Evolutionary conservation across 1,139 yeast species (phyloP).

Genomic region (Scheffersomyces lignicola): DNA sequence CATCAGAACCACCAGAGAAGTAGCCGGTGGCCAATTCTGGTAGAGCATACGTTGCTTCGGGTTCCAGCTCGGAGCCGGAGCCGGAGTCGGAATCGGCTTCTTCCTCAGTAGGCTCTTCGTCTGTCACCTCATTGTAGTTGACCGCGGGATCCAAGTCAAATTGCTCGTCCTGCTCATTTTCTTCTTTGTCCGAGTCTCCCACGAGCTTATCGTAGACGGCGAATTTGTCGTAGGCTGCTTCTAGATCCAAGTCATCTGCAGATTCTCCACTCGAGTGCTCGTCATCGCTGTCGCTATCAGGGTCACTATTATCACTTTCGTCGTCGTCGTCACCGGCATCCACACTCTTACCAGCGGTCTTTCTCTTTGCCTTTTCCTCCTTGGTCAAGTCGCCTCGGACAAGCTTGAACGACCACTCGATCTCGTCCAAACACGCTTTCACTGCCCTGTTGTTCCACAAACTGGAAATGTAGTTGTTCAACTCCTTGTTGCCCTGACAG

Average conservation of each 20-base stretch:
- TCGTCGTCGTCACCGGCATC: slow-evolving; percentile 17
- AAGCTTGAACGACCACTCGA: slow-evolving; percentile 59
- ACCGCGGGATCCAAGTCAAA: slow-evolving; percentile 39
- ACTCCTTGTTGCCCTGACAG: slow-evolving; percentile 40
- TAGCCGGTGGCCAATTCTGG: slow-evolving; percentile 81
- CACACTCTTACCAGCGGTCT: slow-evolving; percentile 24
- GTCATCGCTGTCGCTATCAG: slow-evolving; percentile 10
- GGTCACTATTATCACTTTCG: slow-evolving; percentile 17
- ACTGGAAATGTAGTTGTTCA: slow-evolving; percentile 52
- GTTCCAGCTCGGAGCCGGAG: slow-evolving; percentile 19
- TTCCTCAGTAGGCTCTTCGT: slow-evolving; percentile 54
- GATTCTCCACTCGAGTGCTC: slow-evolving; percentile 16
- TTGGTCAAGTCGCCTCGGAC: slow-evolving; percentile 60
- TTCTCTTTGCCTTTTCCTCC: slow-evolving; percentile 37
- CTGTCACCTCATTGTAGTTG: slow-evolving; percentile 62
- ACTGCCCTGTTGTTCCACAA: slow-evolving; percentile 59
- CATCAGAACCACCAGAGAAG: slow-evolving; percentile 75
- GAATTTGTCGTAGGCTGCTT: slow-evolving; percentile 25
- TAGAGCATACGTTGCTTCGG: slow-evolving; percentile 31
- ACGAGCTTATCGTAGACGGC: slow-evolving; percentile 54
- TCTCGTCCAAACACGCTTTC: slow-evolving; percentile 44
- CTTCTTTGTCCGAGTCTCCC: slow-evolving; percentile 57
- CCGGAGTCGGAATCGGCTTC: slow-evolving; percentile 22
- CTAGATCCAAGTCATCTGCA: slow-evolving; percentile 17
- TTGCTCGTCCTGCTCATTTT: slow-evolving; percentile 37